phyloP scores from a whole-genome alignment of 805 yeast species.

The Candida qinlingensis region DNA sequence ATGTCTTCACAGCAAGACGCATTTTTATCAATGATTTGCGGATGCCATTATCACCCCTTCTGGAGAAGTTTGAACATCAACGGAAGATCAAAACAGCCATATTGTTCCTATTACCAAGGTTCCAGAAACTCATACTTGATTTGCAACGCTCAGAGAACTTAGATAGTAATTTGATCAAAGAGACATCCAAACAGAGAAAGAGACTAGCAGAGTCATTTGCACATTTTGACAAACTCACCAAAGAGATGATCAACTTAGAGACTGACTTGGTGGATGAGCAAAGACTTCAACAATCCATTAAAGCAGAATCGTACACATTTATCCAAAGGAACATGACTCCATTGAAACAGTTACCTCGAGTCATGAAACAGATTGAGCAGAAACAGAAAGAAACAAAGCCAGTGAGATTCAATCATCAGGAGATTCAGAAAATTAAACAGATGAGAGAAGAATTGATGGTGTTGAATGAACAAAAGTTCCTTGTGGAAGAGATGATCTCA shows the following conservation, averaged over 20 bases:
- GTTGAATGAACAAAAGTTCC: slow-evolving; percentile 72
- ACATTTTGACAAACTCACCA: slow-evolving; percentile 44
- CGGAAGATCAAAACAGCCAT: slow-evolving; percentile 34
- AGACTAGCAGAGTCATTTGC: slow-evolving; percentile 44
- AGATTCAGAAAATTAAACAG: slow-evolving; percentile 50
- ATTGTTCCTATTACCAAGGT: slow-evolving; percentile 34
- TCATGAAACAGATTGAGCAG: slow-evolving; percentile 26
- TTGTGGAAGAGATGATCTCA: slow-evolving; percentile 60
- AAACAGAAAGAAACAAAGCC: slow-evolving; percentile 13
- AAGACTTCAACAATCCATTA: slow-evolving; percentile 48
- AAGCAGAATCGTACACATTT: slow-evolving; percentile 49
- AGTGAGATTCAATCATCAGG: slow-evolving; percentile 29
- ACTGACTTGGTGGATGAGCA: slow-evolving; percentile 38
- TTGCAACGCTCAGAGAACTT: slow-evolving; percentile 30
- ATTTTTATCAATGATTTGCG: slow-evolving; percentile 39
- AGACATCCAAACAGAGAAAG: slow-evolving; percentile 37
- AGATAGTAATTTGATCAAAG: slow-evolving; percentile 25
- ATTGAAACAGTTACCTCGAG: slow-evolving; percentile 53
- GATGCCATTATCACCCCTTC: slow-evolving; percentile 30
- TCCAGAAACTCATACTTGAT: slow-evolving; percentile 33
- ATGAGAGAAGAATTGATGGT: slow-evolving; percentile 78
- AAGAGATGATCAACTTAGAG: slow-evolving; percentile 33
- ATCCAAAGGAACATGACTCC: slow-evolving; percentile 64
- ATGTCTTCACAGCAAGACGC: slow-evolving; percentile 50
- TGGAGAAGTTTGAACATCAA: slow-evolving; percentile 38